phyloP scores from a whole-genome alignment of 768 basidiomycete genomes.

The Suillus sp. region DNA sequence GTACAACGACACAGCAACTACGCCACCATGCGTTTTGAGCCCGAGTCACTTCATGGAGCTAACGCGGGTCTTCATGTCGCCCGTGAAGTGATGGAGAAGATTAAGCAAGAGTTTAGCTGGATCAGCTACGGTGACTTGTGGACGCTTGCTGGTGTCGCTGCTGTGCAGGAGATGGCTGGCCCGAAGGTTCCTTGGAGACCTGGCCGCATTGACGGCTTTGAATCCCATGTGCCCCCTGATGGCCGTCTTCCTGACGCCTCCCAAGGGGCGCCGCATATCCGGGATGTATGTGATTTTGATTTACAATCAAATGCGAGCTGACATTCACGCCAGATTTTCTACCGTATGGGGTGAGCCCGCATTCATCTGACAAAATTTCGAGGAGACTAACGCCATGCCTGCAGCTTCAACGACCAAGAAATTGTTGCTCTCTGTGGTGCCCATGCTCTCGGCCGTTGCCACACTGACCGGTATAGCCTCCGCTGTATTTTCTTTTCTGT shows the following conservation, averaged over 20 bases:
- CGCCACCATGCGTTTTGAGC: slow-evolving; percentile 97
- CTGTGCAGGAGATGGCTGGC: slow-evolving; percentile 91
- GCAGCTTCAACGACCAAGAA: slow-evolving; percentile 90
- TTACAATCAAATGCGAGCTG: not conserved
- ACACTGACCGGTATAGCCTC: slow-evolving; percentile 60
- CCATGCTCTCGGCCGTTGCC: slow-evolving; percentile 96
- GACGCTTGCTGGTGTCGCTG: slow-evolving; percentile 93
- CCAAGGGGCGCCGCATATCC: slow-evolving; percentile 82
- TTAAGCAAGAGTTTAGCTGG: slow-evolving; percentile 90
- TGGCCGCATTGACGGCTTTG: slow-evolving; percentile 87
- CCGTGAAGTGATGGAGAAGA: slow-evolving; percentile 78
- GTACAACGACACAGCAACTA: slow-evolving; percentile 68
- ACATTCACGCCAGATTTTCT: slow-evolving; percentile 51
- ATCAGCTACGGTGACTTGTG: slow-evolving; percentile 96
- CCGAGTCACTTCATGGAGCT: slow-evolving; percentile 82
- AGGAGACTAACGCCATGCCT: not conserved
- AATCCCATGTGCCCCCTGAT: slow-evolving; percentile 75
- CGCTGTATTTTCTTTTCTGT: not conserved
- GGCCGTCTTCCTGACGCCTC: slow-evolving; percentile 88
- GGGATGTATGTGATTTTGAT: slow-evolving; percentile 48
- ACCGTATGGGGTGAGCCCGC: slow-evolving; percentile 63
- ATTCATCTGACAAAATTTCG: not conserved
- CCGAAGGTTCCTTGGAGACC: slow-evolving; percentile 94
- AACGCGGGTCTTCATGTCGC: slow-evolving; percentile 84
- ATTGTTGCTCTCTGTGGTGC: slow-evolving; percentile 94